phyloP scores from a whole-genome alignment of 208 protist species.

The Herpetomonas samuelpessoai region DNA sequence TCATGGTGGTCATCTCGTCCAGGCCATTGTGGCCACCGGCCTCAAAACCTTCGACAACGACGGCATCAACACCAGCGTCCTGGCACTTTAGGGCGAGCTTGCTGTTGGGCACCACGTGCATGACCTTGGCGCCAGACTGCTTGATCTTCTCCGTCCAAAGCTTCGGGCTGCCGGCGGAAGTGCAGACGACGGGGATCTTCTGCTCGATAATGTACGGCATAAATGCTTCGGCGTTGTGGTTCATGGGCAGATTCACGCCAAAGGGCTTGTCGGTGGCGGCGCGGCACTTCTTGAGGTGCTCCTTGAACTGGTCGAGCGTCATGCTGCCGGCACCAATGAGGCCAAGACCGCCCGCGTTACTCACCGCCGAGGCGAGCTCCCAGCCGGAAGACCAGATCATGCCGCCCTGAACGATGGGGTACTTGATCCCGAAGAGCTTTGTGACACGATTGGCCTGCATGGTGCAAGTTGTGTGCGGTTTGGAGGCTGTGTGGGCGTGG shows the following conservation, averaged over 20 bases:
- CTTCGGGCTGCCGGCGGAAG: slow-evolving; percentile 79
- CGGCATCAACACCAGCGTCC: slow-evolving; percentile 63
- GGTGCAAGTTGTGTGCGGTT: neutral
- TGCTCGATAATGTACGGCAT: slow-evolving; percentile 75
- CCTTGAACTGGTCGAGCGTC: slow-evolving; percentile 54
- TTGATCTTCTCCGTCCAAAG: slow-evolving; percentile 69
- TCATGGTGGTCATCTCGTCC: slow-evolving; percentile 69
- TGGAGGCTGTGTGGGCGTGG: neutral
- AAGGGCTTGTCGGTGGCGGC: slow-evolving; percentile 67
- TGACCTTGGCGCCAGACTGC: slow-evolving; percentile 60
- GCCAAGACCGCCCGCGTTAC: slow-evolving; percentile 88
- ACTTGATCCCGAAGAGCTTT: slow-evolving; percentile 60
- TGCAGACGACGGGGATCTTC: slow-evolving; percentile 84
- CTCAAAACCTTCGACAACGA: slow-evolving; percentile 85
- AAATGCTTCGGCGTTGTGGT: slow-evolving; percentile 30
- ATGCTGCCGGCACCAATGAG: slow-evolving; percentile 76
- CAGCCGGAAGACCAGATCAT: slow-evolving; percentile 86
- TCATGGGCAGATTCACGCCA: slow-evolving; percentile 74
- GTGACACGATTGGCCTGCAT: slow-evolving; percentile 46
- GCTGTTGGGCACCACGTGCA: slow-evolving; percentile 77
- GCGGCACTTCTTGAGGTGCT: slow-evolving; percentile 48
- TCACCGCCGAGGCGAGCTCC: slow-evolving; percentile 71
- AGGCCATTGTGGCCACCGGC: slow-evolving; percentile 63
- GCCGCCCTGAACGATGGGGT: slow-evolving; percentile 82
- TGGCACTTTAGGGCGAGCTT: slow-evolving; percentile 78